Conservation (phyloP, 768 basidiomycete genomes). For the Baorangia bicolor region DNA sequence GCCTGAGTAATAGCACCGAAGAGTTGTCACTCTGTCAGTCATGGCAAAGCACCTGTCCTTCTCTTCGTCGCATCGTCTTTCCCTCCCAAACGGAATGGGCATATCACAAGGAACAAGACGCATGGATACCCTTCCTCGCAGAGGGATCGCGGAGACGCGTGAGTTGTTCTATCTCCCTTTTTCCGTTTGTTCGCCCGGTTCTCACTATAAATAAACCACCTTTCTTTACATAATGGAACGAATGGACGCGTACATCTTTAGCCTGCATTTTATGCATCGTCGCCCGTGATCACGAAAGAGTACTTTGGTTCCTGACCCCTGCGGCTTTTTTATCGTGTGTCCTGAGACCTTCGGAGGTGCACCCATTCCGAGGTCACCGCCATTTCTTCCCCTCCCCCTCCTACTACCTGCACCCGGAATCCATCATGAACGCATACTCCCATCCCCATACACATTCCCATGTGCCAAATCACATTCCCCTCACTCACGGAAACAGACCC, state of each 20-base stretch:
- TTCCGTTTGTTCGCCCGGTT: not conserved
- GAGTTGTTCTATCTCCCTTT: not conserved
- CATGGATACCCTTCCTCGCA: not conserved
- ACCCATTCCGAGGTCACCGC: not conserved
- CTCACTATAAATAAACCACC: not conserved
- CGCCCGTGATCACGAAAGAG: not conserved
- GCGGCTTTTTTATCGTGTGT: not conserved
- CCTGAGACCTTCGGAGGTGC: not conserved
- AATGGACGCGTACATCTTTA: not conserved
- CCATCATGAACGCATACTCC: not conserved
- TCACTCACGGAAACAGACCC: too few relatives aligned
- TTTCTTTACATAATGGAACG: not conserved
- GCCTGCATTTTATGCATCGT: not conserved
- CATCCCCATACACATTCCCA: too few relatives aligned
- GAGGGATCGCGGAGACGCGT: not conserved
- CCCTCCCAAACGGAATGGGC: conserved; percentile 43
- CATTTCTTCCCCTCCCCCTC: not conserved
- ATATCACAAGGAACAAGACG: not conserved
- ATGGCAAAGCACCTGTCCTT: conserved; percentile 55
- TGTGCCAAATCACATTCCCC: not conserved
- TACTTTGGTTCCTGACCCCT: not conserved
- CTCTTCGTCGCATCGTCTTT: conserved; percentile 52
- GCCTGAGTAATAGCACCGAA: not conserved
- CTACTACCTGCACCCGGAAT: not conserved
- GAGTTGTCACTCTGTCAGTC: conserved; percentile 43